A percentile compares a stretch with the other conserved stretches of the same genome.
Conservation (phyloP, 225 moss, liverwort and hornwort species). For the Thuidium tamariscinum region DNA sequence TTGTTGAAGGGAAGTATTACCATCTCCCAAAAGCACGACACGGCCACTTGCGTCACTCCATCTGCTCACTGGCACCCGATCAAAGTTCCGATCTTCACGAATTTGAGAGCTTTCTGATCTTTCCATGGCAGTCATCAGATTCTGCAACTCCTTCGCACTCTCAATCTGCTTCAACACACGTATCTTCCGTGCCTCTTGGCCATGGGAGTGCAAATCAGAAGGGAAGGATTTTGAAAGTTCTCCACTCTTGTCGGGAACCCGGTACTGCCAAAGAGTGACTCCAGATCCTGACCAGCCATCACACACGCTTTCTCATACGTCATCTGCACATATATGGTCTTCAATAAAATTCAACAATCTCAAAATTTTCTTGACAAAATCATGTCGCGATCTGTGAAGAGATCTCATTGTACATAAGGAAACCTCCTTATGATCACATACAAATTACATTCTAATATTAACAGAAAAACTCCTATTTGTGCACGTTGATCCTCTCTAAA, state of each 20-base stretch:
- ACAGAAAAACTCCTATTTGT: background rate
- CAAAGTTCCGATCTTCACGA: slow-evolving; percentile 32
- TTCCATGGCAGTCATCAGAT: slow-evolving; percentile 23
- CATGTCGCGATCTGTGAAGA: background rate
- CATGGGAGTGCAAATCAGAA: slow-evolving; percentile 6
- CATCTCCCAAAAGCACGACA: slow-evolving; percentile 34
- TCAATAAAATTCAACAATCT: background rate
- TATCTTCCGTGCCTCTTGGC: slow-evolving; percentile 16
- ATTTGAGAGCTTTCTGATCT: slow-evolving; percentile 17
- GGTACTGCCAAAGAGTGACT: slow-evolving; percentile 13
- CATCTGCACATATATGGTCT: background rate
- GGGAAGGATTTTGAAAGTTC: slow-evolving; percentile 7
- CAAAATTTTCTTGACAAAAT: background rate
- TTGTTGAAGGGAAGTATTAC: background rate
- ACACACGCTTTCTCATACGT: background rate
- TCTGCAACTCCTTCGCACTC: slow-evolving; percentile 8
- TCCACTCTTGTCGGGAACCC: slow-evolving; percentile 30
- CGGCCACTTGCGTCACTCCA: slow-evolving; percentile 36
- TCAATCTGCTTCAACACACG: slow-evolving; percentile 23
- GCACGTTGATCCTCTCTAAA: background rate
- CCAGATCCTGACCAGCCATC: slow-evolving; percentile 6
- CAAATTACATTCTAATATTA: too few relatives aligned
- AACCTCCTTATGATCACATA: background rate
- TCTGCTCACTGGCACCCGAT: slow-evolving; percentile 31
- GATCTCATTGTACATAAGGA: background rate